Base-by-base conservation (phyloP, 352 stramenopile species). In the Pilasporangium apinafurcum region DNA sequence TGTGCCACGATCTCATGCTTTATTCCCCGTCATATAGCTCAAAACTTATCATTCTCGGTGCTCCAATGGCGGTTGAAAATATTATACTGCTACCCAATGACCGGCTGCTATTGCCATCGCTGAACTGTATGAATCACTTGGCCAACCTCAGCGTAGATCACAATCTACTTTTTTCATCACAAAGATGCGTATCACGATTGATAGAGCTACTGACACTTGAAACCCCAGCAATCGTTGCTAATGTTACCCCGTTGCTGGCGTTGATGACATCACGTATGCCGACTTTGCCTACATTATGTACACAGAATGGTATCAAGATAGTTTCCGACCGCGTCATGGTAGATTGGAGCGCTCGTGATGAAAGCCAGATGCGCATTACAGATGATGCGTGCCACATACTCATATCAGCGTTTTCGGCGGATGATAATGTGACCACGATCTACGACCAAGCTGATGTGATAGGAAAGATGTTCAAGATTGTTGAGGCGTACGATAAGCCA, bases 391-490 rank as follows among this genome's bases (percentile, higher is more conserved):
- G 66, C n/a, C 32, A 43, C 2, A 82, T 83, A 35, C 49, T 87
- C 17, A 47, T 77, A 0, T 51, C 63, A 1, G 32, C 81, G 14
- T 84, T 84, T 33, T 52, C 59, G 0, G 42, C 43, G 2, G 65
- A 84, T 20, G 67, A 80, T 28, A 63, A 56, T 7, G 28, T 83
- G 3, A 65, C 62, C 28, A 13, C 61, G 4, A 48, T 80, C 2
- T 87, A 72, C 26, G 62, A 82, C 24, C 53, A 77, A 17, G 67
- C 68, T 5, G 37, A 71, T 43, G 65, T 81, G 2, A 47, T 82
- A 8, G 30, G 52, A 2, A 73, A 68, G 28, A 43, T 85, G 8
- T 85, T 87, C 38, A 45, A 42, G 3, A 69, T 85, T 12, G 59
- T 80, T 0, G 44, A 65, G 14, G 10, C 40, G 4, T 41, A 64